phyloP scores from a whole-genome alignment of 176 grass and related monocot species.

The Rhipidocladum racemiflorum region DNA sequence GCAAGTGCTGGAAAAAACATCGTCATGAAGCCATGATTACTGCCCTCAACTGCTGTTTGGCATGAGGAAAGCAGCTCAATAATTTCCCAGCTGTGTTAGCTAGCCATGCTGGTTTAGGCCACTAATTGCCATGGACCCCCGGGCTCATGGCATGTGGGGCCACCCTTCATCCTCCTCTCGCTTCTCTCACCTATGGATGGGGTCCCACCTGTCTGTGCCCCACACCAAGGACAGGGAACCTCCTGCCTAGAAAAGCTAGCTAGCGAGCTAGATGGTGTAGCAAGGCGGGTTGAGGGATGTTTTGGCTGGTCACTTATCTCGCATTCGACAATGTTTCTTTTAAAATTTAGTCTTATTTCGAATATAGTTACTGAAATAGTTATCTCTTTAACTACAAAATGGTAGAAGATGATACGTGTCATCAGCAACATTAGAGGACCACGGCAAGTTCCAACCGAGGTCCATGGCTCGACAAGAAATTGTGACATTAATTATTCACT shows the following conservation, averaged over 20 bases:
- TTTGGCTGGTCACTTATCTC: too few relatives aligned
- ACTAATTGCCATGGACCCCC: constrained; percentile 5
- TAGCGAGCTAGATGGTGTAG: neutral
- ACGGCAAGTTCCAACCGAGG: too few relatives aligned
- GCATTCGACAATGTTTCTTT: too few relatives aligned
- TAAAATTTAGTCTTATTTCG: too few relatives aligned
- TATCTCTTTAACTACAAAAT: too few relatives aligned
- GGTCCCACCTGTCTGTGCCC: neutral
- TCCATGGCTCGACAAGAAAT: too few relatives aligned
- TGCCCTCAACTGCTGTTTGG: constrained; percentile 1
- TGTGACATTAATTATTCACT: too few relatives aligned
- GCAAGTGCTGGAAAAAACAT: neutral
- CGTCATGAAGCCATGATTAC: constrained; percentile 27
- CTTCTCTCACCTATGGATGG: neutral
- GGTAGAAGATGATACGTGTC: too few relatives aligned
- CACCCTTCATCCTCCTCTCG: neutral
- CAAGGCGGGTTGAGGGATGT: neutral
- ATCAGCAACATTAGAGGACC: too few relatives aligned
- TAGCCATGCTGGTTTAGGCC: constrained; percentile 22
- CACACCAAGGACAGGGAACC: neutral
- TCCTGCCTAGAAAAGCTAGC: neutral
- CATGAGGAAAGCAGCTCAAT: constrained; percentile 14
- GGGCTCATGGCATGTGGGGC: neutral
- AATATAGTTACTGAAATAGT: too few relatives aligned
- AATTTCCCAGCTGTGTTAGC: constrained; percentile 23